Evolutionary conservation across 164 flowering plant species (phyloP).

Genomic region (Magnolia changhungtana): DNA sequence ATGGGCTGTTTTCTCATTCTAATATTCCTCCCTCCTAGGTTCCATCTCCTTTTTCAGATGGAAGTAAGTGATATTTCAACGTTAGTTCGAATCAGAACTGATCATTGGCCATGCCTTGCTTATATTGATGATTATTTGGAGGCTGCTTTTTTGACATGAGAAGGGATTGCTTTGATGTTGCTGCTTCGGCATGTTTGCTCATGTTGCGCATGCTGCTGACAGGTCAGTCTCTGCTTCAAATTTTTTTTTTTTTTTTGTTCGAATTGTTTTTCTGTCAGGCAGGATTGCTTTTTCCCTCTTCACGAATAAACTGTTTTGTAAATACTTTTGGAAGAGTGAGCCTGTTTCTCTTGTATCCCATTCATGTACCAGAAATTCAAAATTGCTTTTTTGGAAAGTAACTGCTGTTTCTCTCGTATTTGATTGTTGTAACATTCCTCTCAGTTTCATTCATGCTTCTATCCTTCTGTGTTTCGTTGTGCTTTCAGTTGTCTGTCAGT

Average conservation of each 20-base stretch:
- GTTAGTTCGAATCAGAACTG: slow-evolving; percentile 85
- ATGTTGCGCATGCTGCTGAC: neutral
- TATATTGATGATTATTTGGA: slow-evolving; percentile 94
- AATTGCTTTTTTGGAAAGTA: neutral
- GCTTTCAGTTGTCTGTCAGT: no score
- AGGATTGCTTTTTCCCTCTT: neutral
- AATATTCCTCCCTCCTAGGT: slow-evolving; percentile 92
- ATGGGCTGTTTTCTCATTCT: slow-evolving; percentile 65
- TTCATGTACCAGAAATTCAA: slow-evolving; percentile 7
- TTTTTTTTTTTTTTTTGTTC: neutral
- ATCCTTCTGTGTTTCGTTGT: no score
- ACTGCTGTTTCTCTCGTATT: neutral
- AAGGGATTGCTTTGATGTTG: neutral
- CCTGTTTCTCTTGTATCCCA: slow-evolving; percentile 10
- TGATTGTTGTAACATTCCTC: no score
- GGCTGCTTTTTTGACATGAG: slow-evolving; percentile 59
- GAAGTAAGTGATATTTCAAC: slow-evolving; percentile 76
- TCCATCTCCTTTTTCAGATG: slow-evolving; percentile 87
- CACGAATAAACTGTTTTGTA: slow-evolving; percentile 6
- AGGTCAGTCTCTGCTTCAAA: neutral
- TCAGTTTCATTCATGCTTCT: no score
- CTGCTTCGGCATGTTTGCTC: neutral
- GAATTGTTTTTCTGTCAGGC: neutral
- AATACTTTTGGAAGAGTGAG: slow-evolving; percentile 14
- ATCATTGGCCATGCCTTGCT: slow-evolving; percentile 98